Base-by-base conservation (phyloP, 345 rosid species). In the Acer campestre region DNA sequence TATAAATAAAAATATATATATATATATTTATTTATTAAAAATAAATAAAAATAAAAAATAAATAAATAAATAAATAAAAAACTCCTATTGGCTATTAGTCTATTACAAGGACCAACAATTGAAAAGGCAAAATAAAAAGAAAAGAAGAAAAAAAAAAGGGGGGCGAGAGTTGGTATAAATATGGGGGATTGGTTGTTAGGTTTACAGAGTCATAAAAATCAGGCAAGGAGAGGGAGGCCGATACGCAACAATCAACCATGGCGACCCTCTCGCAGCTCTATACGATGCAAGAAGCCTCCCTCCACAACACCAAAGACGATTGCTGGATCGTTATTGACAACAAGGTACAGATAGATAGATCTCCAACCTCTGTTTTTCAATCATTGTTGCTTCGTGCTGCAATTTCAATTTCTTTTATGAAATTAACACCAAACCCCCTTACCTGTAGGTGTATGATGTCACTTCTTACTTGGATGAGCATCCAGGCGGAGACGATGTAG, bases 291-390 rank as follows among this genome's bases (percentile, higher is more conserved):
- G 99, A 96, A 87, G 91, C 88, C 11, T 82, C 97, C 38, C 85
- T 74, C 20, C 99, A 93, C 82, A 86, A 82, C 86, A 83, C 87
- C 78, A 86, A 83, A 80, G 91, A 93, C 20, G 99, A 92, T 78
- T 96, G 97, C 85, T 96, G 99, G 99, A 51, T 93, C 80, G 91
- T 96, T 65, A 80, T 96, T 71, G 97, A 96, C 68, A 94, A 93
- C 88, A 93, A 92, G 94, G 99, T 8, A 35, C 6, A 35, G 38
- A 35, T 5, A 35, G 0, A 35, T 35, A 35, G 38, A 35, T 35
- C 38, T 35, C 38, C 38, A 4, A 35, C 38, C 38, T 35, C 38
- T 35, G 38, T 35, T 29, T 71, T 71, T 42, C 23, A 35, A 70
- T 20, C 67, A 11, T 38, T 12, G 14, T 61, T 61, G 56, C 40